Evolutionary conservation across 345 rosid genomes (phyloP), one percentile per base, ranked within the genome.

Genomic region (Pistacia integerrima): DNA sequence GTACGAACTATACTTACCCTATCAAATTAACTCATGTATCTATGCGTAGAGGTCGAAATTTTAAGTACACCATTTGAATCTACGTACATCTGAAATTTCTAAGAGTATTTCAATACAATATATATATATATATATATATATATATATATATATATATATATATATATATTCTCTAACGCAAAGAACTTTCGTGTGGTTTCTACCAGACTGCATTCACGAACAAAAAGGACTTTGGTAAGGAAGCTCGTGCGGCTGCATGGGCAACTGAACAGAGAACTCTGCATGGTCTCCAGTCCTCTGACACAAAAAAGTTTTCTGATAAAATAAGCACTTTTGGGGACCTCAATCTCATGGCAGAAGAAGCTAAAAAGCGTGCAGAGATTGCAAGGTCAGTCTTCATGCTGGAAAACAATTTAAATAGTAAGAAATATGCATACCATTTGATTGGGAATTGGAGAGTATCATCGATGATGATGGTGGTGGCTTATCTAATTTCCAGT

Each of bases 351-450:
- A 81, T 89, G 89, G 90, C 87, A 49, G 92, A 85, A 25, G 90
- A 89, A 79, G 85, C 89, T 62, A 84, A 67, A 79, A 81, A 84
- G 33, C 89, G 88, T 1, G 90, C 89, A 11, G 90, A 87, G 73
- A 74, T 83, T 52, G 74, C 83, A 57, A 76, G 85, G 81, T 73
- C 6, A 44, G 75, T 18, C 1, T 13, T 35, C 61, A 8, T 36
- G 4, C 41, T 33, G 14, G 1, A 70, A 9, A 56, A 61, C 18
- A 51, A 51, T 51, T 41, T 41, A 6, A 41, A 41, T 41, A 3
- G 44, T 8, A 25, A 41, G 44, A 41, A 4, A 41, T 41, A 3
- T 41, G 7, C 44, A 4, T 5, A 5, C 7, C 44, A 41, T 41
- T 41, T 41, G 44, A 41, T 4, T 41, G 7, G 41, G 5, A 36